A percentile compares a stretch with the other conserved stretches of the same genome.
Conservation (phyloP, 345 rosid species). For the Melaleuca quinquenervia region DNA sequence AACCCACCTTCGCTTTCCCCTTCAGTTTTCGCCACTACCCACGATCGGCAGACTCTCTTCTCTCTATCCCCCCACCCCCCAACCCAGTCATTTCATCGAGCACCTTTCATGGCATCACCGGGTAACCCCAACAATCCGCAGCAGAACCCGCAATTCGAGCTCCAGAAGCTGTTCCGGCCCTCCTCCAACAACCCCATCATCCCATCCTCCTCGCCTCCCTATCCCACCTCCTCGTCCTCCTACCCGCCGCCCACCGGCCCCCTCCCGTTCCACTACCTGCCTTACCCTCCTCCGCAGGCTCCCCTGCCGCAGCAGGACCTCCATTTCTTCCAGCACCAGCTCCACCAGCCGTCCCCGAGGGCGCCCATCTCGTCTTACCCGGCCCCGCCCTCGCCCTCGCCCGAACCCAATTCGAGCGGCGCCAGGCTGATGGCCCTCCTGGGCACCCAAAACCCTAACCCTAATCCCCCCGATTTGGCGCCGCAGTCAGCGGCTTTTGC, state of each 20-base stretch:
- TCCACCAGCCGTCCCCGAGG: conserved; percentile 4
- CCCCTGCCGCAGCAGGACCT: conserved; percentile 10
- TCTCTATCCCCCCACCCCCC: too few species aligned
- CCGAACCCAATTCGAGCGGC: conserved; percentile 7
- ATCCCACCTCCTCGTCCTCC: conserved; percentile 22
- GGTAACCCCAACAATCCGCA: not conserved
- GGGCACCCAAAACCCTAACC: conserved; percentile 10
- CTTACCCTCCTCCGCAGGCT: conserved; percentile 15
- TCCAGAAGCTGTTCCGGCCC: conserved; percentile 2
- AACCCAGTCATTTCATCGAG: not conserved
- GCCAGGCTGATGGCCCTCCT: conserved; percentile 19
- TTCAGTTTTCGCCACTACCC: not conserved
- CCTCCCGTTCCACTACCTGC: conserved; percentile 13
- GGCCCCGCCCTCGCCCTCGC: conserved; percentile 1
- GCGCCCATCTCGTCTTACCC: not conserved
- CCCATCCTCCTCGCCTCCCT: conserved; percentile 4
- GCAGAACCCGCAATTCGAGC: not conserved
- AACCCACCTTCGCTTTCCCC: not conserved
- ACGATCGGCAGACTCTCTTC: not conserved
- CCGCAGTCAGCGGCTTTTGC: not conserved
- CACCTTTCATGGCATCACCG: conserved; percentile 1
- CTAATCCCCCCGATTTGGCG: conserved; percentile 8
- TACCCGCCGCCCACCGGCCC: conserved; percentile 33
- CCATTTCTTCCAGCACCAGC: not conserved
- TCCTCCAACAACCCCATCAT: not conserved